Conservation (phyloP, 179 eudicot genomes). For the Beta corolliflora region DNA sequence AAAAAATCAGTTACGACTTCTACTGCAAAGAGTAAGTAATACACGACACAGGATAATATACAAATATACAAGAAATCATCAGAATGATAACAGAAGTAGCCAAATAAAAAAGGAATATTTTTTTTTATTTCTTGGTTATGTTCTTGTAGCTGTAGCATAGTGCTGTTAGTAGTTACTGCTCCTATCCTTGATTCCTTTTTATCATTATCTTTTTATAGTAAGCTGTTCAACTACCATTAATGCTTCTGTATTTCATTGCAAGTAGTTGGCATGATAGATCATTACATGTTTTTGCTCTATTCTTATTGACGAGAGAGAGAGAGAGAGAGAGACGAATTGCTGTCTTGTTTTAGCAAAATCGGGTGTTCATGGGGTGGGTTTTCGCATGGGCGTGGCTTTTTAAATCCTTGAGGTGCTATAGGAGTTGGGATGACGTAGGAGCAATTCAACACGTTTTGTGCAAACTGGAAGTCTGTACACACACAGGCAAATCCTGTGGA, state of each 20-base stretch:
- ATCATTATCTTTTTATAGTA: no score
- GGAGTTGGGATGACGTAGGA: no score
- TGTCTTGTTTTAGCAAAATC: not conserved
- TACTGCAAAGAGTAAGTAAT: conserved; percentile 32
- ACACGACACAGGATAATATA: conserved; percentile 3
- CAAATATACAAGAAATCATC: not conserved
- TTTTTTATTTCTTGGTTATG: not conserved
- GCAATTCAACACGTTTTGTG: no score
- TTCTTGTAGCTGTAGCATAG: not conserved
- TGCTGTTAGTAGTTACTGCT: not conserved
- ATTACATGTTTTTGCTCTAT: not conserved
- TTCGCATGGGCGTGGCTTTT: no score
- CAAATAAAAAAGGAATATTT: not conserved
- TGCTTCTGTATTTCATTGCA: not conserved
- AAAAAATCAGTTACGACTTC: conserved; percentile 63
- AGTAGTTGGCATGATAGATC: not conserved
- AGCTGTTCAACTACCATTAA: not conserved
- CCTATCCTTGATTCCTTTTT: not conserved
- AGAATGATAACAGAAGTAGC: not conserved
- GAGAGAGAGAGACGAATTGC: not conserved
- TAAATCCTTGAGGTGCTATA: no score
- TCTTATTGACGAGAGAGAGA: not conserved
- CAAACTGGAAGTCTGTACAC: no score
- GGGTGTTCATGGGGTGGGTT: no score
- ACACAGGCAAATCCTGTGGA: no score